Evolutionary conservation across 345 rosid species (phyloP).

Genomic region (Clausena lansium): DNA sequence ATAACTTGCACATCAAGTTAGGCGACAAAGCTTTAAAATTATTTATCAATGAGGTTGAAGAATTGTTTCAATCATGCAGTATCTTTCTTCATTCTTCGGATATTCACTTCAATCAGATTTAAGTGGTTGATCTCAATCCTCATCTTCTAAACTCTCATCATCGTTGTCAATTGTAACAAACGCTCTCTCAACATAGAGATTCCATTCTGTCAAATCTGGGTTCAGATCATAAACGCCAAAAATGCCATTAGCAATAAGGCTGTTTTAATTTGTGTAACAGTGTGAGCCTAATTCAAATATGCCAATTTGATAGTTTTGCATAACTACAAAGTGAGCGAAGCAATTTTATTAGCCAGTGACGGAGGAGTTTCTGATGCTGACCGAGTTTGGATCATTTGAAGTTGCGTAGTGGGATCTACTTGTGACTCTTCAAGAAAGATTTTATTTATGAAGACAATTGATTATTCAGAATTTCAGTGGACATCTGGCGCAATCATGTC

Average conservation of each 20-base stretch:
- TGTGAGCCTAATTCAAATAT: not conserved
- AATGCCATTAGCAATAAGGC: not conserved
- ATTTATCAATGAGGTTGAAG: not conserved
- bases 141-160: constrained; percentile 67
- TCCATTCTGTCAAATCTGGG: constrained; percentile 76
- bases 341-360: not conserved
- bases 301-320: not conserved
- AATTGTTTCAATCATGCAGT: not conserved
- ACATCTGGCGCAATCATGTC: not conserved
- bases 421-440: not conserved
- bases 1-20: not conserved
- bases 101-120: constrained; percentile 13
- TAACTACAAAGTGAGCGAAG: not conserved
- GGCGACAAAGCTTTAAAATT: constrained; percentile 11
- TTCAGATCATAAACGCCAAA: constrained; percentile 35
- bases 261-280: not conserved
- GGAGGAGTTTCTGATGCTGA: not conserved
- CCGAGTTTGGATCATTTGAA: not conserved
- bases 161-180: constrained; percentile 20
- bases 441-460: not conserved
- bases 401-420: not conserved
- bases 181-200: constrained; percentile 70
- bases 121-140: constrained; percentile 72
- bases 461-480: not conserved
- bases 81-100: too few species aligned